Percentiles rank a stretch among this genome's conserved stretches.
Evolutionary conservation across 805 yeast species (phyloP).

Genomic region (Debaryomyces hansenii): DNA sequence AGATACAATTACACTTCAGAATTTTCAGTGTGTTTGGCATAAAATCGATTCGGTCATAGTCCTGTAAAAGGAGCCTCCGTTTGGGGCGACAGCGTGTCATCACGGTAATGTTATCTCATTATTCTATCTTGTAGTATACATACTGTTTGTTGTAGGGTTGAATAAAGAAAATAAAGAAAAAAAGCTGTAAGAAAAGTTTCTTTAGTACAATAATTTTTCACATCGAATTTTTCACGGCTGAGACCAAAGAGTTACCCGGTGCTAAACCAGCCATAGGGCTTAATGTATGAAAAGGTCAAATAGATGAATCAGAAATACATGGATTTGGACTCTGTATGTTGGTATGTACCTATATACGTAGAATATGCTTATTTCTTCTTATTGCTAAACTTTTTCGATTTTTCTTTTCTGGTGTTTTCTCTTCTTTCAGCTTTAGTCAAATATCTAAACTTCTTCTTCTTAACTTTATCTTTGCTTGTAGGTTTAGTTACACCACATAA

Average conservation of each 20-base stretch:
- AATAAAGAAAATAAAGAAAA: too few relatives aligned
- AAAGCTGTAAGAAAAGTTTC: not conserved
- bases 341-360: too few relatives aligned
- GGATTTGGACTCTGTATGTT: not conserved
- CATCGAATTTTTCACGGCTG: not conserved
- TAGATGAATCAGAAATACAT: not conserved
- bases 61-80: slow-evolving; percentile 60
- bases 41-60: slow-evolving; percentile 69
- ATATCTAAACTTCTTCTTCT: slow-evolving; percentile 85
- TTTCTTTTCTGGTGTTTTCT: slow-evolving; percentile 39
- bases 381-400: slow-evolving; percentile 14
- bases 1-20: slow-evolving; percentile 41
- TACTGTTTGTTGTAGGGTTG: not conserved
- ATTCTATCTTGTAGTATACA: not conserved
- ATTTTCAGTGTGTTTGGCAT: slow-evolving; percentile 69
- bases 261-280: not conserved
- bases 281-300: not conserved
- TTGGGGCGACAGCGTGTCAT: slow-evolving; percentile 79
- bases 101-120: slow-evolving; percentile 27
- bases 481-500: slow-evolving; percentile 53
- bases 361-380: not conserved
- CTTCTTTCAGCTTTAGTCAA: slow-evolving; percentile 79
- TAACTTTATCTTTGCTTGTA: slow-evolving; percentile 30
- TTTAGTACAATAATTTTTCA: not conserved
- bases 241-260: not conserved